These are phyloP conservation scores for Naganishia kalamii DNA, from an alignment of 768 basidiomycete species.

Conservation along the genomic window DNA sequence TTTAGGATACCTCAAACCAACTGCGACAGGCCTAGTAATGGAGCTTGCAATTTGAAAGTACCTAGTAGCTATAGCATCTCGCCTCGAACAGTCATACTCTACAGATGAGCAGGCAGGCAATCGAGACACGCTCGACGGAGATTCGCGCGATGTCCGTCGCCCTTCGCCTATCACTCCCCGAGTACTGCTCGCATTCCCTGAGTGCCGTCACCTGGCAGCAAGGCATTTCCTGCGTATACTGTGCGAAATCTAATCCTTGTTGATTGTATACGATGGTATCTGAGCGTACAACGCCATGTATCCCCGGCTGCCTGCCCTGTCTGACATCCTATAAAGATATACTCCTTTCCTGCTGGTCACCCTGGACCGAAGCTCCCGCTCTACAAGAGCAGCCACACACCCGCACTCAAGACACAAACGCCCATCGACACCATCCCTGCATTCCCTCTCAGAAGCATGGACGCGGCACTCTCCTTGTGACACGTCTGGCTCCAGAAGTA, in stretches of 20 bases:
- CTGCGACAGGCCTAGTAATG: no score
- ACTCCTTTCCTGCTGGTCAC: background rate
- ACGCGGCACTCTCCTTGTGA: background rate
- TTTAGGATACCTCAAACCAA: no score
- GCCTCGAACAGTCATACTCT: no score
- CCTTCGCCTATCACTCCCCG: no score
- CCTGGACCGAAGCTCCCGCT: background rate
- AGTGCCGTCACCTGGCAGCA: no score
- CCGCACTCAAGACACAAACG: background rate
- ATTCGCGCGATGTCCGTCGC: no score
- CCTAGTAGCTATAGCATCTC: no score
- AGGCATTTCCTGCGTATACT: no score
- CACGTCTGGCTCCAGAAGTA: background rate
- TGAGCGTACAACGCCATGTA: slow-evolving; percentile 1
- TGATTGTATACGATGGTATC: background rate
- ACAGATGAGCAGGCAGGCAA: no score
- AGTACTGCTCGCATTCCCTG: no score
- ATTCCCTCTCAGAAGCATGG: background rate
- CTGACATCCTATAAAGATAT: background rate
- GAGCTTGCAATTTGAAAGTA: no score
- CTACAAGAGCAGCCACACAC: background rate
- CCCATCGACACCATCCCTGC: background rate
- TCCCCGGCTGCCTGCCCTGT: background rate
- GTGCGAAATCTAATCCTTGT: background rate
- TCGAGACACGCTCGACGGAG: no score